These are phyloP conservation scores for Vickermania spadyakhi DNA, from an alignment of 208 protist genomes.

Conservation along the genomic window DNA sequence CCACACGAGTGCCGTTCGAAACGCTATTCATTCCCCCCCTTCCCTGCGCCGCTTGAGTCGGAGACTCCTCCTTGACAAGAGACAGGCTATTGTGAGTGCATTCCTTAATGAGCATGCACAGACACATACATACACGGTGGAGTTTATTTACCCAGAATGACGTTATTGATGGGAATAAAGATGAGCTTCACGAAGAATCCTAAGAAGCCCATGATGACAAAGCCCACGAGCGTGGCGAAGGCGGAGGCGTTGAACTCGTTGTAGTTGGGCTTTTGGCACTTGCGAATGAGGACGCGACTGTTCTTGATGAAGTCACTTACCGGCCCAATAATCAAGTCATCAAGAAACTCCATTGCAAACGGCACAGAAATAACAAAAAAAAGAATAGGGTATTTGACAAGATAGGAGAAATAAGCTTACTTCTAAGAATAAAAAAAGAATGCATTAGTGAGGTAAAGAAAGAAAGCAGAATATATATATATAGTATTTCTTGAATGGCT, in stretches of 20 bases:
- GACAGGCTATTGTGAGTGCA: background rate
- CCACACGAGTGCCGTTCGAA: too few species aligned
- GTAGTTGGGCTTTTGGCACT: conserved; percentile 91
- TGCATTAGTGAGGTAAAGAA: too few species aligned
- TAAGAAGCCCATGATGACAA: conserved; percentile 92
- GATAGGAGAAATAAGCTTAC: too few species aligned
- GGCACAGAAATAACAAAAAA: conserved; percentile 8
- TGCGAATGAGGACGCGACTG: conserved; percentile 84
- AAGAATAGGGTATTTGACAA: background rate
- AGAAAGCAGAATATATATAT: too few species aligned
- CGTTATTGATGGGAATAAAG: conserved; percentile 96
- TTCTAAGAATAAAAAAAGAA: too few species aligned
- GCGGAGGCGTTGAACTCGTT: conserved; percentile 87
- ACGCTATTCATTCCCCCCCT: conserved; percentile 6
- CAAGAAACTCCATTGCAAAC: conserved; percentile 75
- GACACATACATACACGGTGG: too few species aligned
- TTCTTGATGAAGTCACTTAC: conserved; percentile 75
- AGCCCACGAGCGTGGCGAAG: conserved; percentile 84
- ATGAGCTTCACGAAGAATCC: conserved; percentile 95
- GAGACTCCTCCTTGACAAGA: conserved; percentile 4
- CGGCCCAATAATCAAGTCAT: conserved; percentile 70
- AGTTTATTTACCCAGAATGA: conserved; percentile 76
- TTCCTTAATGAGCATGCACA: too few species aligned
- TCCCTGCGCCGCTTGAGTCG: background rate
- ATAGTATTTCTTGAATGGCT: too few species aligned